Base-by-base conservation (phyloP, 805 yeast species). In the Starmerella lactis-condensi region DNA sequence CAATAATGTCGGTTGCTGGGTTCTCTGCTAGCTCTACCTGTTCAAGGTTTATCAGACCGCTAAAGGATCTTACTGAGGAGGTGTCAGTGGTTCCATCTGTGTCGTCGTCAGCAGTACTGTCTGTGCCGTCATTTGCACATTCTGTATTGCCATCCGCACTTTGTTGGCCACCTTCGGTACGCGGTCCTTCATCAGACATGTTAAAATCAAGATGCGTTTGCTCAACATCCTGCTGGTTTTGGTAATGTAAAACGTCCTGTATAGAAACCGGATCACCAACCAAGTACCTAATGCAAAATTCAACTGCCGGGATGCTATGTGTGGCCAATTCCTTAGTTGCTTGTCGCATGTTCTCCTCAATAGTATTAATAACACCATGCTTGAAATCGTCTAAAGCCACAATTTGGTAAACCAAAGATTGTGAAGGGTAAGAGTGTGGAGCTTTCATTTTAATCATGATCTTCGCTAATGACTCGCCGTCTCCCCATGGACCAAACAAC, bases 401-500 rank as follows among this genome's bases (percentile, higher is more conserved):
- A 7, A 18, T 24, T n/a, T 18, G 14, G 22, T 77, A 75, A 10
- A 50, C 50, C 9, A 83, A 75, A 11, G 56, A 64, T 7, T 62
- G 53, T 2, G 54, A 55, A 0, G 98, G 96, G 47, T 89, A 89
- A 2, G 54, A 57, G 16, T 60, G 51, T 0, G 95, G 93, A 41
- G 83, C 74, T 18, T 59, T 57, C n/a, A 79, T 62, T 25, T 64
- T 69, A 6, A 79, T 58, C 36, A 94, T 55, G 24, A 89, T 54
- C 45, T 79, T 79, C 1, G 78, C 57, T 20, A 72, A 50, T 14
- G 54, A 58, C 21, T 53, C 60, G 14, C 63, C 68, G 17, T 25
- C 46, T 1, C 67, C 62, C 78, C 82, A 72, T 1, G 81, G 78
- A 0, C 95, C 95, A 40, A 72, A 66, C 31, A 89, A 52, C n/a